Evolutionary conservation across 805 yeast genomes (phyloP).

Genomic region (Candida nanaspora): DNA sequence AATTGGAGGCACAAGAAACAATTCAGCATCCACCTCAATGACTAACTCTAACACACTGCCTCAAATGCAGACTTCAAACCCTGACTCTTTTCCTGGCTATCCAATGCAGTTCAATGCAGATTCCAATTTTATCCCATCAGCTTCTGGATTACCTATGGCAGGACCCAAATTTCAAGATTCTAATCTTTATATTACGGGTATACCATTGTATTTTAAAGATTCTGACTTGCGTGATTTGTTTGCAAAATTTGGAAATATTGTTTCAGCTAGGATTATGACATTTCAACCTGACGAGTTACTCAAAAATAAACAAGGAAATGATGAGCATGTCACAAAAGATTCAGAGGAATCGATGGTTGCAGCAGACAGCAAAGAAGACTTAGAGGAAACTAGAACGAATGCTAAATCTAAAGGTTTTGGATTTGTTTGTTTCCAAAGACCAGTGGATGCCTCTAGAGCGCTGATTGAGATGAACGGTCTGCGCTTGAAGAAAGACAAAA

Average conservation of each 20-base stretch:
- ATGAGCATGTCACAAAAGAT: no score
- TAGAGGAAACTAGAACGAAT: constrained; percentile 5
- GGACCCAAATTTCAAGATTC: constrained; percentile 56
- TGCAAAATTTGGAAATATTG: constrained; percentile 40
- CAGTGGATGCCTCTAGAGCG: constrained; percentile 63
- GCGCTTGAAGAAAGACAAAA: no score
- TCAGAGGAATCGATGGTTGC: no score
- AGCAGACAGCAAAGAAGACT: no score
- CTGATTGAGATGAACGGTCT: constrained; percentile 56
- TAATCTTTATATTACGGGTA: constrained; percentile 62
- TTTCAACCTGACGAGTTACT: constrained; percentile 20
- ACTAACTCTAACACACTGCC: no score
- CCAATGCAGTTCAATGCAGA: no score
- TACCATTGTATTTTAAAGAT: constrained; percentile 51
- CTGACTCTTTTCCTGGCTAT: no score
- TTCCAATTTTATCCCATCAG: constrained; percentile 19
- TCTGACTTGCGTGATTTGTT: constrained; percentile 39
- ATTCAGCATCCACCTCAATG: no score
- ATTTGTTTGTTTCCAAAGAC: constrained; percentile 66
- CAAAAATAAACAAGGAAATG: constrained; percentile 2
- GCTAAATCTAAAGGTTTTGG: constrained; percentile 68
- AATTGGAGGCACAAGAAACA: no score
- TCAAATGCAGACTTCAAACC: no score
- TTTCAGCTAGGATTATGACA: constrained; percentile 51
- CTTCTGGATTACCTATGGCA: constrained; percentile 32